Conservation (phyloP, 306 rosid species). For the Styphnolobium japonicum region DNA sequence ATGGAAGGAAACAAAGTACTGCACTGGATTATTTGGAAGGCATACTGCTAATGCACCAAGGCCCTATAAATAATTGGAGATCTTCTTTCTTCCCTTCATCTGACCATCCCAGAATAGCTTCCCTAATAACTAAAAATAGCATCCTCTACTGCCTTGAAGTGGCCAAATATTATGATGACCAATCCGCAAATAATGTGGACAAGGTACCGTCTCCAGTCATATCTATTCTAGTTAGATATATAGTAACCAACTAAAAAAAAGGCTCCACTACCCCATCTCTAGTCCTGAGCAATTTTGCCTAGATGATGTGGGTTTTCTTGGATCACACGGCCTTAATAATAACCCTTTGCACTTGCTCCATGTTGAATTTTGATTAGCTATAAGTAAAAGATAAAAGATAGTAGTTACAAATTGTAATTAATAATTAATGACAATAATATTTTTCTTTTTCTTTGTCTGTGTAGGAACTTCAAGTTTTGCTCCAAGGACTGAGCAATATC, state of each 20-base stretch:
- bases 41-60: slow-evolving; percentile 64
- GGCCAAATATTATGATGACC: slow-evolving; percentile 61
- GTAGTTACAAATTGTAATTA: background rate
- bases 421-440: background rate
- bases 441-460: background rate
- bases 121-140: slow-evolving; percentile 42
- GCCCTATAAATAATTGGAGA: slow-evolving; percentile 81
- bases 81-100: slow-evolving; percentile 85
- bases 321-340: background rate
- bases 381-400: background rate
- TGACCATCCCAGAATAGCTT: slow-evolving; percentile 61
- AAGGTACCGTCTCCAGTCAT: slow-evolving; percentile 40
- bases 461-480: slow-evolving; percentile 52
- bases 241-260: background rate
- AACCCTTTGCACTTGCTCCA: background rate
- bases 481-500: slow-evolving; percentile 52
- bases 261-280: background rate
- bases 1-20: slow-evolving; percentile 42
- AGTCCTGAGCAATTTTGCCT: background rate
- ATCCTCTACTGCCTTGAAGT: slow-evolving; percentile 78
- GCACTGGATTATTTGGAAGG: slow-evolving; percentile 79
- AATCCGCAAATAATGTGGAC: slow-evolving; percentile 29
- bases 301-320: background rate
- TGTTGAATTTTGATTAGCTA: background rate
- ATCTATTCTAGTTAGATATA: background rate